Percentiles rank a stretch among this genome's conserved stretches.
phyloP scores from a whole-genome alignment of 1,139 yeast species.

The Geotrichum fermentans region DNA sequence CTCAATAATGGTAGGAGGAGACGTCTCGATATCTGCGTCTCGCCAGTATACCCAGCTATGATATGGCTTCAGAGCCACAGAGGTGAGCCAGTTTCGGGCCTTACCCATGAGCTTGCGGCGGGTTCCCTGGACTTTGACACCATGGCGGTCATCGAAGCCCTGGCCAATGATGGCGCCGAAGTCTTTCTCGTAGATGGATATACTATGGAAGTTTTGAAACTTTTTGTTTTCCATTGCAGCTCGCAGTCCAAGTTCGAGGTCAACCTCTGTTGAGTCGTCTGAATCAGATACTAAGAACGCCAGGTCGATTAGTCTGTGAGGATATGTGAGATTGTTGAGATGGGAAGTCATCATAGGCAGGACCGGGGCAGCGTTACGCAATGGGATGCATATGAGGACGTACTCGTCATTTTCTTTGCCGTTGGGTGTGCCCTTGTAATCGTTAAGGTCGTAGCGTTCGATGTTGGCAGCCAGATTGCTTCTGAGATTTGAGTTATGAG shows the following conservation, averaged over 20 bases:
- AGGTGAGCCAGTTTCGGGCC: slow-evolving; percentile 65
- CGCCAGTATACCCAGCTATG: slow-evolving; percentile 77
- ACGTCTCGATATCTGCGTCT: slow-evolving; percentile 64
- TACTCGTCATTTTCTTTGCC: slow-evolving; percentile 56
- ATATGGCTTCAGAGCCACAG: slow-evolving; percentile 57
- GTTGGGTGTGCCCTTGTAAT: slow-evolving; percentile 45
- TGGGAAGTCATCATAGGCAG: slow-evolving; percentile 60
- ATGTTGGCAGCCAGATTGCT: slow-evolving; percentile 30
- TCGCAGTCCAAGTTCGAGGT: slow-evolving; percentile 64
- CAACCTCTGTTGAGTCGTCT: slow-evolving; percentile 58
- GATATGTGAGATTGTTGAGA: slow-evolving; percentile 56
- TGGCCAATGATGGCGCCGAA: slow-evolving; percentile 68
- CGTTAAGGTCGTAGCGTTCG: slow-evolving; percentile 50
- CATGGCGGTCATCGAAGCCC: slow-evolving; percentile 77
- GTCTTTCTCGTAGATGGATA: slow-evolving; percentile 54
- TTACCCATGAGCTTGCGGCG: slow-evolving; percentile 68
- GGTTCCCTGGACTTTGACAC: slow-evolving; percentile 67
- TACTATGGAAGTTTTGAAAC: slow-evolving; percentile 9
- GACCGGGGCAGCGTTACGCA: slow-evolving; percentile 63
- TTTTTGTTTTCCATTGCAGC: slow-evolving; percentile 61
- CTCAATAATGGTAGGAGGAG: slow-evolving; percentile 57
- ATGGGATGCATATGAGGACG: slow-evolving; percentile 57
- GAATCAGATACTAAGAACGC: slow-evolving; percentile 64
- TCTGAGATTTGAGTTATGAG: neutral
- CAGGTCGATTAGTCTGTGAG: slow-evolving; percentile 57